Base-by-base conservation (phyloP, 805 yeast species). In the Saccharomycopsis sp. region DNA sequence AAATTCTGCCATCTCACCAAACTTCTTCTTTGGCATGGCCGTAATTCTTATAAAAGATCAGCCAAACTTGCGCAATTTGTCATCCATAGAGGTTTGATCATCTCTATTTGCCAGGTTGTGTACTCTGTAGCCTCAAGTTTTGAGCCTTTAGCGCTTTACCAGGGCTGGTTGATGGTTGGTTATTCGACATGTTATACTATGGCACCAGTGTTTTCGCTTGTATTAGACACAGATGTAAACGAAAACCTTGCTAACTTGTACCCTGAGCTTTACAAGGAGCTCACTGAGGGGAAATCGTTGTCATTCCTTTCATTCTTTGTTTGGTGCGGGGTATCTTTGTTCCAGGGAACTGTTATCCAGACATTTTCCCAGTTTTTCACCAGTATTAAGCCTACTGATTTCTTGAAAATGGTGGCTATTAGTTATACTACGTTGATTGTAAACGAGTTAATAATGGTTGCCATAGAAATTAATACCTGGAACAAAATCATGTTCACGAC, bases 161-260 rank as follows among this genome's bases (percentile, higher is more conserved):
- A 94, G 70, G 99, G 99, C 1, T 93, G 96, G 86, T 77, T 94
- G 53, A 91, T 94, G 97, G 99, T 94, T 51, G 99, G 99, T 1
- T 94, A 94, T 72, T 96, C 98, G 1, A 94, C 99, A 0, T 80
- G 90, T 56, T 94, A 94, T 72, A 94, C 99, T 0, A 94, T 94
- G 99, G 91, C 93, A 58, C 99, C 99, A 0, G 98, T 94, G 1
- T 94, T 94, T 67, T 89, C 97, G 0, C 74, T 94, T 64, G 97
- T 96, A 0, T 78, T 90, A 53, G 98, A 94, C 69, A 83, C 85
- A 57, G 99, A 94, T 70, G 92, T 94, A 53, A 91, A 85, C 66
- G 97, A 91, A 69, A 86, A 85, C 56, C 80, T 94, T 63, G 96
- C 97, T 1, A 85, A 86, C 59, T 77, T 91, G 58, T 94, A 93